Percentiles rank a stretch among this genome's conserved stretches.
These are phyloP conservation scores for Pyrenochaeta sp. DNA, from an alignment of 2,329 filamentous ascomycete species.

Conservation along the genomic window DNA sequence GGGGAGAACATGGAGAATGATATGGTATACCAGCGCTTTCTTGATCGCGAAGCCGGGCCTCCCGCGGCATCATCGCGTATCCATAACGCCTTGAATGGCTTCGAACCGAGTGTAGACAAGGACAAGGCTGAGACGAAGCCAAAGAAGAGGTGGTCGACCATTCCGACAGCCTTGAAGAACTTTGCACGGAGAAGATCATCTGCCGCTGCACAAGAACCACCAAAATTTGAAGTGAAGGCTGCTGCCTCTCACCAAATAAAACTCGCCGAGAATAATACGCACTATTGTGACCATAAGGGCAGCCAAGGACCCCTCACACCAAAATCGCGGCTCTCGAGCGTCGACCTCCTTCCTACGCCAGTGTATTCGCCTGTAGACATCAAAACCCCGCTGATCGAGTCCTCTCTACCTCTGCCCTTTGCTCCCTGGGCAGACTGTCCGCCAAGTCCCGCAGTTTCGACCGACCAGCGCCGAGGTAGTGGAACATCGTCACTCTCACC, in stretches of 20 bases:
- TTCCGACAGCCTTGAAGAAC: constrained; percentile 31
- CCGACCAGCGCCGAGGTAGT: constrained; percentile 19
- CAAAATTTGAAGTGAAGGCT: constrained; percentile 15
- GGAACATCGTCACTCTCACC: constrained; percentile 20
- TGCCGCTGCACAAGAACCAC: constrained; percentile 17
- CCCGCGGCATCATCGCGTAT: constrained; percentile 27
- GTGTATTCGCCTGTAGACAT: constrained; percentile 30
- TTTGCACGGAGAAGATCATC: constrained; percentile 26
- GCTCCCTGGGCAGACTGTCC: constrained; percentile 32
- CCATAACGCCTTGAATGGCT: constrained; percentile 5
- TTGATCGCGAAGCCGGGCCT: constrained; percentile 26
- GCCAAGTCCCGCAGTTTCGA: constrained; percentile 28
- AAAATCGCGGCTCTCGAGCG: constrained; percentile 16
- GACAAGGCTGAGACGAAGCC: constrained; percentile 28
- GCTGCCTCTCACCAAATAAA: constrained; percentile 21
- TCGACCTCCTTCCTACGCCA: constrained; percentile 30
- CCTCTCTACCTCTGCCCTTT: constrained; percentile 29
- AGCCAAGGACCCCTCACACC: constrained; percentile 6
- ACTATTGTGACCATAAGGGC: constrained; percentile 15
- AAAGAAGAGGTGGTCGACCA: constrained; percentile 35
- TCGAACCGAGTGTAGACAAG: constrained; percentile 16
- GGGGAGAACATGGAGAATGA: constrained; percentile 36
- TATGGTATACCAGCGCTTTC: constrained; percentile 24
- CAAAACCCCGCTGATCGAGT: constrained; percentile 15
- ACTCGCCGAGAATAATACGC: constrained; percentile 22